Evolutionary conservation across 2,329 filamentous ascomycete genomes (phyloP).

Genomic region (Pseudocercospora macadamiae): DNA sequence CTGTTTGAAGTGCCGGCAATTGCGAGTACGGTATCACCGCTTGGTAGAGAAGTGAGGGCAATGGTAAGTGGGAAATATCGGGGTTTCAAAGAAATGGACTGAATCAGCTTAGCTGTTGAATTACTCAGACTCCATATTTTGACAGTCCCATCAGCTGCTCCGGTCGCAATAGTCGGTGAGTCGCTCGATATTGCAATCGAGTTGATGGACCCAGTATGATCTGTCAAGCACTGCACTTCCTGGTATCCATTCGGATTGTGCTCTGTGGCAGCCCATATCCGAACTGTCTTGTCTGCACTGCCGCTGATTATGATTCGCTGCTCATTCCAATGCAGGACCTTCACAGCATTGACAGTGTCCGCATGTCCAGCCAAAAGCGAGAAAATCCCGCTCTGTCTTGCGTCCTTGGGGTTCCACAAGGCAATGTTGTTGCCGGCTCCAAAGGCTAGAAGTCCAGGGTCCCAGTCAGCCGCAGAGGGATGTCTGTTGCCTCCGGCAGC

Average conservation of each 20-base stretch:
- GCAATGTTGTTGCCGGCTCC: constrained; percentile 88
- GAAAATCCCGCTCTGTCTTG: constrained; percentile 60
- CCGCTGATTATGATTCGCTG: constrained; percentile 72
- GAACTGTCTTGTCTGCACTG: constrained; percentile 76
- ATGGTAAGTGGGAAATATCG: constrained; percentile 81
- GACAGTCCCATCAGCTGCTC: constrained; percentile 65
- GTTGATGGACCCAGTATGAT: constrained; percentile 77
- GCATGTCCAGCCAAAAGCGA: constrained; percentile 74
- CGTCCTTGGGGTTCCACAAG: constrained; percentile 73
- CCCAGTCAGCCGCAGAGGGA: constrained; percentile 87
- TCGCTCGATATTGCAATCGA: constrained; percentile 53
- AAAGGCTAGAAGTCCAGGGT: constrained; percentile 74
- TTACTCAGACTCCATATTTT: constrained; percentile 67
- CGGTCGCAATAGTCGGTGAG: constrained; percentile 57
- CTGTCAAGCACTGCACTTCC: constrained; percentile 56
- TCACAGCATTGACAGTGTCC: constrained; percentile 79
- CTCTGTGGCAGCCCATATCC: constrained; percentile 57
- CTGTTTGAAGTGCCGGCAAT: constrained; percentile 80
- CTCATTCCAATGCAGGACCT: constrained; percentile 65
- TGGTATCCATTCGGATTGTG: constrained; percentile 40
- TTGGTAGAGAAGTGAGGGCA: constrained; percentile 64
- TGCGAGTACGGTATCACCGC: constrained; percentile 62
- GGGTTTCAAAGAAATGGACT: constrained; percentile 73
- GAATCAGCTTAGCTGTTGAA: constrained; percentile 56
- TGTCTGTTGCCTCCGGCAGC: constrained; percentile 89